Percentiles rank a stretch among this genome's conserved stretches.
Evolutionary conservation across 768 basidiomycete genomes (phyloP).

Genomic region (Collybiopsis luxurians): DNA sequence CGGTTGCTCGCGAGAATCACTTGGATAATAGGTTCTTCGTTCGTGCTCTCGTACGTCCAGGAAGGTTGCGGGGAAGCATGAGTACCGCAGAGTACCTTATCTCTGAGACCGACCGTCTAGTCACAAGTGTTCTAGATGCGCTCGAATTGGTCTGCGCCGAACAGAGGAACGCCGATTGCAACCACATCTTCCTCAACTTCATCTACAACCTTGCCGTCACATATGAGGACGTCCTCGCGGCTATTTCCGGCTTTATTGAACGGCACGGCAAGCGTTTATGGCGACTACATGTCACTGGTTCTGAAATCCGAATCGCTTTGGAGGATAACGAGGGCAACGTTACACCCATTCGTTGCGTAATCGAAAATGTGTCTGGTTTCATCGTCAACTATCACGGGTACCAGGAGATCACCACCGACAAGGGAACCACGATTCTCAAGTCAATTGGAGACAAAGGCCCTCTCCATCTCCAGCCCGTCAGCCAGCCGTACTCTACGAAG

Average conservation of each 20-base stretch:
- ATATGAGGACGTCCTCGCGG: slow-evolving; percentile 95
- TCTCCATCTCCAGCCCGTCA: slow-evolving; percentile 92
- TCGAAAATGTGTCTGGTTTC: slow-evolving; percentile 98
- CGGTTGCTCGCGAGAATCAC: slow-evolving; percentile 91
- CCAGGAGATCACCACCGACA: slow-evolving; percentile 96
- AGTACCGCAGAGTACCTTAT: slow-evolving; percentile 97
- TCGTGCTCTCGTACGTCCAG: slow-evolving; percentile 93
- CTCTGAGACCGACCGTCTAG: slow-evolving; percentile 95
- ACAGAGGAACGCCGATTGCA: slow-evolving; percentile 92
- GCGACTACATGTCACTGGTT: slow-evolving; percentile 97
- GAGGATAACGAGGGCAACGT: slow-evolving; percentile 95
- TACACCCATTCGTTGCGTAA: slow-evolving; percentile 94
- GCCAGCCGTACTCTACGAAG: slow-evolving; percentile 92
- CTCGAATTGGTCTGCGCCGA: slow-evolving; percentile 91
- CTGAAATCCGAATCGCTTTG: slow-evolving; percentile 92
- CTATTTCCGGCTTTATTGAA: slow-evolving; percentile 98
- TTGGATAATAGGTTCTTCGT: slow-evolving; percentile 99
- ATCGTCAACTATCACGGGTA: slow-evolving; percentile 98
- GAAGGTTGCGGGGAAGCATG: slow-evolving; percentile 88
- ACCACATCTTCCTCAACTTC: slow-evolving; percentile 99
- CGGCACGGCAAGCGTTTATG: slow-evolving; percentile 97
- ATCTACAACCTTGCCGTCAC: slow-evolving; percentile 94
- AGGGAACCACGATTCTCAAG: slow-evolving; percentile 92
- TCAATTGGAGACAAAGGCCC: slow-evolving; percentile 98
- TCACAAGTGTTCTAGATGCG: slow-evolving; percentile 91